phyloP scores from a whole-genome alignment of 108 stramenopile species.

The Stephanodiscus minutulus region DNA sequence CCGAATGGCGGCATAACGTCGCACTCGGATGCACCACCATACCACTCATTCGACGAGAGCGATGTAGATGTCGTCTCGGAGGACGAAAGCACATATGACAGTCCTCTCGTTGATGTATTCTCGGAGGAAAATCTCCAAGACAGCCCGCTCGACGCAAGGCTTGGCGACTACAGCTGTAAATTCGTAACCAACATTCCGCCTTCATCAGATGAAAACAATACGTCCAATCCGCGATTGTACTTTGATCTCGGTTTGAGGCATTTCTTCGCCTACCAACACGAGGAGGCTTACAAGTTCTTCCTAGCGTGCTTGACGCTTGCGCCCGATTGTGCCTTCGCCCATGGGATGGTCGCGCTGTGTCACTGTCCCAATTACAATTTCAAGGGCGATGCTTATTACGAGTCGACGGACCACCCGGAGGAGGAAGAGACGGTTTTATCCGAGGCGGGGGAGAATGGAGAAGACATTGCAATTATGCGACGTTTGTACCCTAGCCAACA shows the following conservation, averaged over 20 bases:
- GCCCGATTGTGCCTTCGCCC: conserved; percentile 81
- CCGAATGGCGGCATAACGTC: background rate
- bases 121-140: conserved; percentile 13
- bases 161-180: conserved; percentile 66
- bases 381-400: conserved; percentile 85
- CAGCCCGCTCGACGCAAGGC: conserved; percentile 44
- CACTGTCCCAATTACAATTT: conserved; percentile 90
- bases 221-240: conserved; percentile 56
- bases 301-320: conserved; percentile 61
- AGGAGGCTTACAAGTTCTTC: conserved; percentile 75
- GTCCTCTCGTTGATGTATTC: background rate
- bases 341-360: conserved; percentile 77
- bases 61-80: background rate
- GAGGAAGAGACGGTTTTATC: conserved; percentile 41
- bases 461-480: conserved; percentile 46
- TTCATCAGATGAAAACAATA: conserved; percentile 40
- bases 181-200: conserved; percentile 69
- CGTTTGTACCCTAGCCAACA: conserved; percentile 80
- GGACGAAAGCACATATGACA: background rate
- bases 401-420: conserved; percentile 73
- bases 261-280: conserved; percentile 80
- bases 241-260: conserved; percentile 76
- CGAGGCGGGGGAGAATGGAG: conserved; percentile 21
- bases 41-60: background rate
- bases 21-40: background rate